Percentiles rank a stretch among this genome's conserved stretches.
Conservation (phyloP, 2,329 filamentous ascomycete genomes). For the Phoma sp. region DNA sequence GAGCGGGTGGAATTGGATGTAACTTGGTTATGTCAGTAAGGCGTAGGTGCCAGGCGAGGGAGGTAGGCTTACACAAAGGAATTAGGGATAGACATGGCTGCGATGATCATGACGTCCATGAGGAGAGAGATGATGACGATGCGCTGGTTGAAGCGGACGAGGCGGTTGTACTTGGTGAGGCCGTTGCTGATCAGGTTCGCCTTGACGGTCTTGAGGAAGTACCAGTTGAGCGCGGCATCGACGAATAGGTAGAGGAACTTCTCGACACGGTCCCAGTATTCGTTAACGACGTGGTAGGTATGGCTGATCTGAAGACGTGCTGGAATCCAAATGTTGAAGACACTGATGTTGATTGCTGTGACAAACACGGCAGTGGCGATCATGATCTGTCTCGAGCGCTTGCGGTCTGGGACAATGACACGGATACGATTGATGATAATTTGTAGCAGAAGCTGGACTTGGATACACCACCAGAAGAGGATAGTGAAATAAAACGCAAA, state of each 20-base stretch:
- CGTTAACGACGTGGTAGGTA: constrained; percentile 43
- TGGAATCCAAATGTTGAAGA: constrained; percentile 51
- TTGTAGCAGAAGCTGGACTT: constrained; percentile 48
- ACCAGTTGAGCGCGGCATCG: constrained; percentile 48
- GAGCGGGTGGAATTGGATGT: constrained; percentile 59
- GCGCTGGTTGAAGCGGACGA: constrained; percentile 58
- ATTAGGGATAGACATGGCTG: constrained; percentile 55
- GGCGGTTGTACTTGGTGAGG: constrained; percentile 58
- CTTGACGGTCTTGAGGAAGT: constrained; percentile 53
- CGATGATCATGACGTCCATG: constrained; percentile 59
- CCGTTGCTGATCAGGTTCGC: constrained; percentile 56
- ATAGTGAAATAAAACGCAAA: constrained; percentile 45
- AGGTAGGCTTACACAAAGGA: constrained; percentile 50
- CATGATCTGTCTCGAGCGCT: constrained; percentile 42
- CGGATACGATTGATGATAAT: constrained; percentile 51
- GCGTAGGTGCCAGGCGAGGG: not conserved
- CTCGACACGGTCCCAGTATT: constrained; percentile 48
- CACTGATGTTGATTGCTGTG: constrained; percentile 46
- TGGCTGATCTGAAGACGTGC: constrained; percentile 43
- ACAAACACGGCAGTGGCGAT: constrained; percentile 46
- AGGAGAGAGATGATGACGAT: constrained; percentile 58
- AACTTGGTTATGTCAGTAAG: constrained; percentile 34
- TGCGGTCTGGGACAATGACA: constrained; percentile 43
- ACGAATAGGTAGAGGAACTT: constrained; percentile 48
- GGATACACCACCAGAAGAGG: constrained; percentile 47